phyloP scores from a whole-genome alignment of 257 asterid species.

The Solanum microdontum region DNA sequence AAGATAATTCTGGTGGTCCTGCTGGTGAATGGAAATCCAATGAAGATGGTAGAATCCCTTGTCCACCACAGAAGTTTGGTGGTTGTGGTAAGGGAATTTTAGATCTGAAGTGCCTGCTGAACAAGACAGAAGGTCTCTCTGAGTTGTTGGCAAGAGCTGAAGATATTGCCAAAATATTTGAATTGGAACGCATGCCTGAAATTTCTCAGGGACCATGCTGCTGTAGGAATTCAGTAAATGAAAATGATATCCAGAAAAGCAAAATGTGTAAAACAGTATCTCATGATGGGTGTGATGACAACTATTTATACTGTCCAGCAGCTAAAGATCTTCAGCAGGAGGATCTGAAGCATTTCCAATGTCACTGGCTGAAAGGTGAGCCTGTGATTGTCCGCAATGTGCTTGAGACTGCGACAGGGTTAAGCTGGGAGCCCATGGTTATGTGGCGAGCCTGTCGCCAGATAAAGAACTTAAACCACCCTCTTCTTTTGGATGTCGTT shows the following conservation, averaged over 20 bases:
- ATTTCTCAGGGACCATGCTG: conserved; percentile 14
- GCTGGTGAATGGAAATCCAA: conserved; percentile 25
- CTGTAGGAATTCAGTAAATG: conserved; percentile 14
- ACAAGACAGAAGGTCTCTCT: conserved; percentile 11
- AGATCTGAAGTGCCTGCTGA: conserved; percentile 22
- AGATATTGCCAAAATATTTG: conserved; percentile 2
- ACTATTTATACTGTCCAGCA: conserved; percentile 49
- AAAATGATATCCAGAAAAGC: conserved; percentile 6
- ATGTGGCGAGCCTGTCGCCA: conserved; percentile 98
- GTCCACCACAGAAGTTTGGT: conserved; percentile 31
- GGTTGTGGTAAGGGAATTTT: conserved; percentile 37
- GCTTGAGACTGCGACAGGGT: conserved; percentile 59
- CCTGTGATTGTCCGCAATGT: conserved; percentile 82
- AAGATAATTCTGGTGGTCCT: background rate
- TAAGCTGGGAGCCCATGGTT: conserved; percentile 99
- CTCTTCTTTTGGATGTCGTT: conserved; percentile 35
- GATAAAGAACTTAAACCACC: conserved; percentile 31
- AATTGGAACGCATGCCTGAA: conserved; percentile 9
- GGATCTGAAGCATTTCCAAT: conserved; percentile 68
- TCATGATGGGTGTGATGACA: conserved; percentile 42
- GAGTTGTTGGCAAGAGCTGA: conserved; percentile 33
- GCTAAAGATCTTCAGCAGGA: conserved; percentile 42
- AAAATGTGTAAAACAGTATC: conserved; percentile 47
- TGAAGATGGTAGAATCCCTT: conserved; percentile 34
- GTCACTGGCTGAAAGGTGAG: conserved; percentile 83